Base-by-base conservation (phyloP, 306 rosid genomes). In the Acacia crassicarpa region DNA sequence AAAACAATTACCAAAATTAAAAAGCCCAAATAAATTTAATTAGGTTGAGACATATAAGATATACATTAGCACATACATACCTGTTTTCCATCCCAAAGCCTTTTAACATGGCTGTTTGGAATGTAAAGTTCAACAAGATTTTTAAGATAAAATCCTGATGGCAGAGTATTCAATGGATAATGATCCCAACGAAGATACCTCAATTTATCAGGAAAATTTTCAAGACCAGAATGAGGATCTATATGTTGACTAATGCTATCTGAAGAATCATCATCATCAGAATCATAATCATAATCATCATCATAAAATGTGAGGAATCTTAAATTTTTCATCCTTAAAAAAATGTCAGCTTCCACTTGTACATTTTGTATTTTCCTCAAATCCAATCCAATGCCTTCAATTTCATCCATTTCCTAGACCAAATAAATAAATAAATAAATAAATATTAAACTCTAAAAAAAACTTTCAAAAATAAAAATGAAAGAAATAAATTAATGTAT, bases 331-430 rank as follows among this genome's bases (percentile, higher is more conserved):
- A 58, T 58, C 65, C 9, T 22, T n/a, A 0, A 0, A 5, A 58
- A 58, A 5, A 9, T 0, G 32, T 58, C 15, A 0, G 6, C 14
- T 9, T 5, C 3, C 15, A 22, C 3, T 8, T 0, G 65, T 58
- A 9, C 0, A 58, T 7, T 0, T 7, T 51, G 6, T 7, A 1
- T 17, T 51, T 0, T 0, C 0, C 0, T 0, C 58, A 5, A 0
- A 5, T 51, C 9, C n/a, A 51, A 17, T 17, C 1, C 0, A 15
- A 51, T 16, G 9, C 58, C 41, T 38, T 38, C 41, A 38, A 38
- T 38, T 38, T 38, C 41, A 38, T 1, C 7, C 1, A 1, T 38
- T 17, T 25, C 72, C 27, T 67, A 19, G 8, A 8, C 1, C n/a
- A n/a, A 27, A 27, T 0, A 27, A 27, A 17, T 17, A 19, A 16